Conservation (phyloP, 805 yeast genomes). For the Zygosaccharomyces bailii region DNA sequence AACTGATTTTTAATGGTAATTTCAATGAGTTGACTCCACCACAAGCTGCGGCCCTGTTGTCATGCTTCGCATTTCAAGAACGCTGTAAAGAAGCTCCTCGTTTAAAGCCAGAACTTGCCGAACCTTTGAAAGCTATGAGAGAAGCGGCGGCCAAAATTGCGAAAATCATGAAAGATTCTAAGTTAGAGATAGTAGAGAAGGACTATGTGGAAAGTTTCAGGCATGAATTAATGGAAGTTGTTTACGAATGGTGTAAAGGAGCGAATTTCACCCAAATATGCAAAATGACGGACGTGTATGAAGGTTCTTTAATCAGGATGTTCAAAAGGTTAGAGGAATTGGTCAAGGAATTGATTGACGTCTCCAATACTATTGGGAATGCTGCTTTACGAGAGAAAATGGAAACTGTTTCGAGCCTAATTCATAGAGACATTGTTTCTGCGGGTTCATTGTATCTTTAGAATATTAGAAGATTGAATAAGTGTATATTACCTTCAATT, state of each 20-base stretch:
- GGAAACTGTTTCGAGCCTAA: constrained; percentile 78
- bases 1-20: constrained; percentile 90
- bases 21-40: constrained; percentile 85
- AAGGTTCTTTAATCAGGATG: constrained; percentile 92
- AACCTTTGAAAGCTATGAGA: constrained; percentile 82
- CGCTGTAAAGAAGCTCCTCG: constrained; percentile 85
- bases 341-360: constrained; percentile 82
- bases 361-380: constrained; percentile 94
- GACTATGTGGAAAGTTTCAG: constrained; percentile 91
- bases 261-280: constrained; percentile 95
- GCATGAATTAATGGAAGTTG: constrained; percentile 95
- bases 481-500: constrained; percentile 1
- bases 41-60: constrained; percentile 86
- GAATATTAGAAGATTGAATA: not conserved
- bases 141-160: constrained; percentile 92
- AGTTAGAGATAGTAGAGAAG: constrained; percentile 83
- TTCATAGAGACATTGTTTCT: constrained; percentile 93
- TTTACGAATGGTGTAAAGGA: constrained; percentile 94
- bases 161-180: constrained; percentile 81
- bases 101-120: constrained; percentile 84
- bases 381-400: constrained; percentile 79
- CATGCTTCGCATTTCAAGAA: constrained; percentile 97
- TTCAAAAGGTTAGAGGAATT: constrained; percentile 93
- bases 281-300: constrained; percentile 98
- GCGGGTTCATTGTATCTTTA: constrained; percentile 85